Conservation (phyloP, 768 basidiomycete genomes). For the Boletus rufocinnamomeus region DNA sequence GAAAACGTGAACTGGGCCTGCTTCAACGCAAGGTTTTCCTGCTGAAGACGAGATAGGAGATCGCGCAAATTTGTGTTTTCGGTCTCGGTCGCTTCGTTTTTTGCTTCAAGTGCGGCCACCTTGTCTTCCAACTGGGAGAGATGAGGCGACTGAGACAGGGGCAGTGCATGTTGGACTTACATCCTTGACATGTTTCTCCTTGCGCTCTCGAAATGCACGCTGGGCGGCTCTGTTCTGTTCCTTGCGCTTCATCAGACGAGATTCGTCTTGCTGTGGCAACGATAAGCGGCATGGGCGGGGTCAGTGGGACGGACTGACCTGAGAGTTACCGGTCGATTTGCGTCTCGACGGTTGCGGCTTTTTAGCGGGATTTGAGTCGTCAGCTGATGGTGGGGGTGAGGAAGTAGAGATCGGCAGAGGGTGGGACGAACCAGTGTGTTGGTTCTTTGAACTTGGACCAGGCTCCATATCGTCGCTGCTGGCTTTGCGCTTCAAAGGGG, state of each 20-base stretch:
- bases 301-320: conserved; percentile 29
- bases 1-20: conserved; percentile 83
- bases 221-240: conserved; percentile 98
- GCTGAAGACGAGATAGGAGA: conserved; percentile 78
- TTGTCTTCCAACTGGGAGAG: conserved; percentile 80
- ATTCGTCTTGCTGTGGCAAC: conserved; percentile 56
- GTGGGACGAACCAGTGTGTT: conserved; percentile 55
- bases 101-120: conserved; percentile 81
- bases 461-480: conserved; percentile 62
- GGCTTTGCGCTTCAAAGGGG: conserved; percentile 75
- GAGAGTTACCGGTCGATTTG: conserved; percentile 42
- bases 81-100: conserved; percentile 66
- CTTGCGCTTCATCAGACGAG: conserved; percentile 82
- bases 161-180: conserved; percentile 49
- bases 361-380: conserved; percentile 28
- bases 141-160: conserved; percentile 14
- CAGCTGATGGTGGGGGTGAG: conserved; percentile 17
- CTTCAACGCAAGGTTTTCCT: conserved; percentile 83
- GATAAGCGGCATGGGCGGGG: conserved; percentile 3
- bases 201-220: conserved; percentile 94
- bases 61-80: conserved; percentile 93
- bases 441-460: conserved; percentile 66
- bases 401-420: background rate
- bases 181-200: conserved; percentile 97
- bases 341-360: conserved; percentile 36